phyloP scores from a whole-genome alignment of 148 eudicot genomes.

The Silene uniflora region DNA sequence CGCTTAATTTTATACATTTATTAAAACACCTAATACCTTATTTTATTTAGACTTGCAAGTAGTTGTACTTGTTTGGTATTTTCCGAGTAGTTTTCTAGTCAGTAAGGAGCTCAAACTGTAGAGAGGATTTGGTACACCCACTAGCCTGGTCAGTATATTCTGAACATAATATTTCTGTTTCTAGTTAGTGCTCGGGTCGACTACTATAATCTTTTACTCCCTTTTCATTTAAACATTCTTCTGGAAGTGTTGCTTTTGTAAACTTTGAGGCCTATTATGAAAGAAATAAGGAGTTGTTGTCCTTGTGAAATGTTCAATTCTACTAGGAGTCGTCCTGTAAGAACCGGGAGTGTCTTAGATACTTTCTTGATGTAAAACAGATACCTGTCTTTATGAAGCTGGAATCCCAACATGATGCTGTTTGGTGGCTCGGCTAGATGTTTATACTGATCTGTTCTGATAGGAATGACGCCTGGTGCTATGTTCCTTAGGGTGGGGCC shows the following conservation, averaged over 20 bases:
- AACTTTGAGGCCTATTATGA: not conserved
- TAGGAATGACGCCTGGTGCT: too few species aligned
- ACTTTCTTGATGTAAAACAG: too few species aligned
- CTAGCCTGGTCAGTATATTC: slow-evolving; percentile 18
- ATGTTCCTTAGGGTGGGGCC: too few species aligned
- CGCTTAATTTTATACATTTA: slow-evolving; percentile 6
- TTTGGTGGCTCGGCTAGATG: too few species aligned
- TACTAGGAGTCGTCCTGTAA: too few species aligned
- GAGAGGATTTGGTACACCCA: slow-evolving; percentile 49
- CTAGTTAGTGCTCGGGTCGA: not conserved
- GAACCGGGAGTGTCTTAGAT: too few species aligned
- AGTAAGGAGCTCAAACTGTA: slow-evolving; percentile 20
- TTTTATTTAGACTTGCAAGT: not conserved
- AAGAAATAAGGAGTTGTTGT: not conserved
- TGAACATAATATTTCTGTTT: not conserved
- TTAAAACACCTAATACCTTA: slow-evolving; percentile 10
- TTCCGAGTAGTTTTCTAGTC: slow-evolving; percentile 37
- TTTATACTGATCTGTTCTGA: too few species aligned
- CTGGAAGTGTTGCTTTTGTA: not conserved
- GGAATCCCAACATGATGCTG: too few species aligned
- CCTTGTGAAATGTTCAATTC: too few species aligned
- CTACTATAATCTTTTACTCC: not conserved
- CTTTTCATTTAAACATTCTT: not conserved
- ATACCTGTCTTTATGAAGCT: too few species aligned
- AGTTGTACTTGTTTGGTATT: not conserved